Evolutionary conservation across 768 basidiomycete species (phyloP).

Genomic region (Pulveroboletus sp.): DNA sequence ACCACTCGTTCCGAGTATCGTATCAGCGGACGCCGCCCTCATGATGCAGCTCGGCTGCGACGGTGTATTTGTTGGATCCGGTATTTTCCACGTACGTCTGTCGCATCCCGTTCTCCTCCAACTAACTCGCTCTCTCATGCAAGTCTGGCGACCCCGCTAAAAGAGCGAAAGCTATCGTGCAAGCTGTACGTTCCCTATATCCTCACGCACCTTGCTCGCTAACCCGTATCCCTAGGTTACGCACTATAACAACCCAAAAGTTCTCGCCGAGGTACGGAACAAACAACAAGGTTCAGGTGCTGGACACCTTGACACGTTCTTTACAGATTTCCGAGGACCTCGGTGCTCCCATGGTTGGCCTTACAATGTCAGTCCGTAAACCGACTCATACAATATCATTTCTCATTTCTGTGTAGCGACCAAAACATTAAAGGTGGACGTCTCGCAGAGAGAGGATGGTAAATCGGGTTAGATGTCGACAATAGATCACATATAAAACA

Average conservation of each 20-base stretch:
- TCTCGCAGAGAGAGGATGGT: constrained; percentile 68
- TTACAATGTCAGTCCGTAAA: constrained; percentile 66
- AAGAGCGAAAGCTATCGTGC: constrained; percentile 92
- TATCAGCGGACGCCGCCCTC: constrained; percentile 84
- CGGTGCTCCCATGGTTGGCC: constrained; percentile 91
- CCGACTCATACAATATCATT: background rate
- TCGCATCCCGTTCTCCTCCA: background rate
- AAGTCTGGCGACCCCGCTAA: constrained; percentile 93
- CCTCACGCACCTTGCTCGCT: background rate
- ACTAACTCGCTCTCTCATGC: constrained; percentile 1
- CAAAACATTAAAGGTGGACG: constrained; percentile 68
- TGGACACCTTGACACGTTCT: constrained; percentile 48
- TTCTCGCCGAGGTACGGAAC: constrained; percentile 74
- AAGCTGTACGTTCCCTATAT: constrained; percentile 61
- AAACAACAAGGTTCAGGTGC: background rate
- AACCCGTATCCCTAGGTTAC: constrained; percentile 56
- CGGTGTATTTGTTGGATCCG: constrained; percentile 98
- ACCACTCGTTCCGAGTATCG: background rate
- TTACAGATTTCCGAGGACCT: constrained; percentile 73
- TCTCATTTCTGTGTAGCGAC: constrained; percentile 41
- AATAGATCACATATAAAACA: constrained; percentile 33
- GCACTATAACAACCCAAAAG: constrained; percentile 92
- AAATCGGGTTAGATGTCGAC: constrained; percentile 20
- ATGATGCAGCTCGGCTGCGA: constrained; percentile 99
- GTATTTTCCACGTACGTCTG: constrained; percentile 85